A percentile compares a stretch with the other conserved stretches of the same genome.
Evolutionary conservation across 345 rosid species (phyloP).

Genomic region (Ricinus communis): DNA sequence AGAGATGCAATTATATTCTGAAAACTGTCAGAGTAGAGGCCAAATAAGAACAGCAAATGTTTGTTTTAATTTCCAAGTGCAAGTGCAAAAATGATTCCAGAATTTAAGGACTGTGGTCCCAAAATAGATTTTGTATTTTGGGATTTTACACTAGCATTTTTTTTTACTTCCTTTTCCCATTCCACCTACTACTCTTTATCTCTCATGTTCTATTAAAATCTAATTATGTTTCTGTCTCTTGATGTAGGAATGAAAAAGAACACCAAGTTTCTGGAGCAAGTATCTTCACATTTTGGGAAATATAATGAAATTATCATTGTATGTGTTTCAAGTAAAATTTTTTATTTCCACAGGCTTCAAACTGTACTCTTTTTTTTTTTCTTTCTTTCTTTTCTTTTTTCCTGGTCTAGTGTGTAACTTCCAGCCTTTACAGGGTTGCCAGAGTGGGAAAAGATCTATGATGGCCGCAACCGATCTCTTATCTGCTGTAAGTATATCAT

Average conservation of each 20-base stretch:
- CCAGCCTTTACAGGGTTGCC: conserved; percentile 60
- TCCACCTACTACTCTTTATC: too few relatives aligned
- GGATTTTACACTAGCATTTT: background rate
- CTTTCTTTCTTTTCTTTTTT: background rate
- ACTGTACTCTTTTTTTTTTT: too few relatives aligned
- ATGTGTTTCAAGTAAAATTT: conserved; percentile 31
- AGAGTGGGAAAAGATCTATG: conserved; percentile 63
- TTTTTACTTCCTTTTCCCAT: background rate
- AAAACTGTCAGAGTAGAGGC: background rate
- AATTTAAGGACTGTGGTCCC: background rate
- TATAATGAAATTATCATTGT: conserved; percentile 83
- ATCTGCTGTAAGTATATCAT: conserved; percentile 55
- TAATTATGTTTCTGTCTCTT: too few relatives aligned
- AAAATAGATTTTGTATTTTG: background rate
- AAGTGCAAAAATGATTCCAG: too few relatives aligned
- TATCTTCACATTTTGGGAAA: conserved; percentile 53
- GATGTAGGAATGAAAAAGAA: conserved; percentile 70
- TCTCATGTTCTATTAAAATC: too few relatives aligned
- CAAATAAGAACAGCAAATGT: too few relatives aligned
- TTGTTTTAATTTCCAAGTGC: too few relatives aligned
- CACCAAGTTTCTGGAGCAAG: conserved; percentile 58
- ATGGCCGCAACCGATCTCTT: conserved; percentile 81
- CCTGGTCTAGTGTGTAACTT: conserved; percentile 1
- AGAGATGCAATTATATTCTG: background rate
- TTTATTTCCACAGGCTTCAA: too few relatives aligned